phyloP scores from a whole-genome alignment of 192 early-diverging fungal genomes.

The Phlyctochytrium arcticum region DNA sequence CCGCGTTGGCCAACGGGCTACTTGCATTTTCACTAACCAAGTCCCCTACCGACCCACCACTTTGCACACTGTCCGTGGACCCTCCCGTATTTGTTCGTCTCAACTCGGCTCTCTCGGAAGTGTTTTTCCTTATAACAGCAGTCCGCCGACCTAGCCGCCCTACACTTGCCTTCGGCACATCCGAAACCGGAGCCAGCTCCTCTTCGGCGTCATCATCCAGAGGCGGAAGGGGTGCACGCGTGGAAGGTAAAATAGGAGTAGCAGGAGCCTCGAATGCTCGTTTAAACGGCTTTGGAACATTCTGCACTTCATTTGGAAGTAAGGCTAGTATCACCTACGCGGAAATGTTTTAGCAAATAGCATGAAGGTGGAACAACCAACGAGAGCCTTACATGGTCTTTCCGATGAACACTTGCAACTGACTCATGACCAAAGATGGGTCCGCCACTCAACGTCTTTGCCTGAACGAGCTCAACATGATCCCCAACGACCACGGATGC shows the following conservation, averaged over 20 bases:
- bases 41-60: too few relatives aligned
- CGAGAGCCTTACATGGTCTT: constrained; percentile 23
- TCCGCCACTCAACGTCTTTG: constrained; percentile 9
- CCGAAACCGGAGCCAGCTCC: neutral
- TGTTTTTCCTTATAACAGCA: constrained; percentile 6
- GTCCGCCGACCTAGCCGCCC: constrained; percentile 3
- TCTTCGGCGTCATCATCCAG: too few relatives aligned
- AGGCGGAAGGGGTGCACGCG: too few relatives aligned
- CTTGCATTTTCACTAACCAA: too few relatives aligned
- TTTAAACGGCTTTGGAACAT: constrained; percentile 8
- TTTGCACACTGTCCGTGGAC: too few relatives aligned
- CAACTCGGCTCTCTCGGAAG: neutral
- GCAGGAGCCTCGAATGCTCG: constrained; percentile 5
- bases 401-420: constrained; percentile 6
- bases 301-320: constrained; percentile 11
- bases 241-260: neutral
- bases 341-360: too few relatives aligned
- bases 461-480: neutral
- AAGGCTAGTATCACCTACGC: constrained; percentile 5
- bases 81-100: too few relatives aligned
- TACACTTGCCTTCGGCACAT: neutral
- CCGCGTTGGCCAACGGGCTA: too few relatives aligned
- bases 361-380: too few relatives aligned
- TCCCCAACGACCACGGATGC: neutral
- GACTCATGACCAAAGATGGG: neutral